Evolutionary conservation across 2,329 filamentous ascomycete species (phyloP).

Genomic region (Beauveria varroae): DNA sequence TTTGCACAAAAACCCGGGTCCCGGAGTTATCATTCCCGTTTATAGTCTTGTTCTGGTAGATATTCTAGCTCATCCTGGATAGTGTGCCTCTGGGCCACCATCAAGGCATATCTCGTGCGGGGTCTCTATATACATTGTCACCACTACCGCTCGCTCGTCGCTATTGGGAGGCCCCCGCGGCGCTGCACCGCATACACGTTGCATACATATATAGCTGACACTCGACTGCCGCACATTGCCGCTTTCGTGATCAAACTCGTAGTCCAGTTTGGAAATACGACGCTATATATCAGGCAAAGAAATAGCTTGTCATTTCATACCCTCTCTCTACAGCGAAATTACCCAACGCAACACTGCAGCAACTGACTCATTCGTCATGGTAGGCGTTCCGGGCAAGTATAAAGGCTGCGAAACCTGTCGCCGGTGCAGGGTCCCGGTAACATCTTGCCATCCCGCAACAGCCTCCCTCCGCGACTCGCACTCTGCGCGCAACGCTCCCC

Average conservation of each 20-base stretch:
- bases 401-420: slow-evolving; percentile 58
- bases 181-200: not conserved
- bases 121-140: too few relatives aligned
- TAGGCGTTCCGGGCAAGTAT: slow-evolving; percentile 56
- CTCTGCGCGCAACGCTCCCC: too few relatives aligned
- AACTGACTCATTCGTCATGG: slow-evolving; percentile 34
- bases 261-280: slow-evolving; percentile 6
- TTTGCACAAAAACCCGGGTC: too few relatives aligned
- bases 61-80: too few relatives aligned
- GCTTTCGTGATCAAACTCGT: not conserved
- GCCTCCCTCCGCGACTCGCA: too few relatives aligned
- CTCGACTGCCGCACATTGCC: not conserved
- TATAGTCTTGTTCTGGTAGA: too few relatives aligned
- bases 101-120: too few relatives aligned
- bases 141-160: not conserved
- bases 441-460: slow-evolving; percentile 12
- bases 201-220: slow-evolving; percentile 9
- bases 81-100: too few relatives aligned
- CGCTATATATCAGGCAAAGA: slow-evolving; percentile 5
- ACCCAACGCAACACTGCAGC: slow-evolving; percentile 2
- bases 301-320: not conserved
- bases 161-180: not conserved
- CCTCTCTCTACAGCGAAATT: slow-evolving; percentile 12
- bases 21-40: too few relatives aligned
- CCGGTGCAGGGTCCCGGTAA: slow-evolving; percentile 49